phyloP scores from a whole-genome alignment of 257 asterid genomes.

The Mitragyna speciosa region DNA sequence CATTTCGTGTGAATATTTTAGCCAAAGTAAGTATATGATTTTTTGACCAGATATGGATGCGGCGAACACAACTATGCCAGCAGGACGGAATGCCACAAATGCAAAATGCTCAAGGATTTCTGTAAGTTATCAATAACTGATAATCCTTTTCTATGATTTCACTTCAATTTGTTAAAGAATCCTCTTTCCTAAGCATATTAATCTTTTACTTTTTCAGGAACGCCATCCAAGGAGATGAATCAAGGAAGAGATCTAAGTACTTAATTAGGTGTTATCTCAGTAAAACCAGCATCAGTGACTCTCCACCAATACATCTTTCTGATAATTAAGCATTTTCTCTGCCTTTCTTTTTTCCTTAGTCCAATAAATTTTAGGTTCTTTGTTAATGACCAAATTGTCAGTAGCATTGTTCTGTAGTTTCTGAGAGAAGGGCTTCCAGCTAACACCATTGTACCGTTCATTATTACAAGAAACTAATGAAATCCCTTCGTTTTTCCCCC shows the following conservation, averaged over 20 bases:
- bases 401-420: conserved; percentile 14
- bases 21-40: not conserved
- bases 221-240: conserved; percentile 9
- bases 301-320: not conserved
- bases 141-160: not conserved
- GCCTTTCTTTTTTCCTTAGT: not conserved
- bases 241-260: not conserved
- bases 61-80: conserved; percentile 75
- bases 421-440: conserved; percentile 21
- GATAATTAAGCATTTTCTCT: conserved; percentile 5
- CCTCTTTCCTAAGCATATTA: conserved; percentile 1
- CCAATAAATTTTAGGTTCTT: conserved; percentile 5
- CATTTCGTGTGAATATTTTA: not conserved
- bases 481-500: conserved; percentile 18
- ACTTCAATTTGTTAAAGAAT: not conserved
- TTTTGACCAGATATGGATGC: conserved; percentile 53
- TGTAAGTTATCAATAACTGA: conserved; percentile 32
- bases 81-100: conserved; percentile 68
- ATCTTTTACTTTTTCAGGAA: conserved; percentile 15
- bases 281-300: not conserved
- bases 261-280: not conserved
- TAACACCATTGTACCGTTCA: not conserved
- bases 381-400: conserved; percentile 6
- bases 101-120: conserved; percentile 59
- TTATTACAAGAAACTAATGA: conserved; percentile 18